Conservation (phyloP, 768 basidiomycete species). For the Lentinula lateritia region DNA sequence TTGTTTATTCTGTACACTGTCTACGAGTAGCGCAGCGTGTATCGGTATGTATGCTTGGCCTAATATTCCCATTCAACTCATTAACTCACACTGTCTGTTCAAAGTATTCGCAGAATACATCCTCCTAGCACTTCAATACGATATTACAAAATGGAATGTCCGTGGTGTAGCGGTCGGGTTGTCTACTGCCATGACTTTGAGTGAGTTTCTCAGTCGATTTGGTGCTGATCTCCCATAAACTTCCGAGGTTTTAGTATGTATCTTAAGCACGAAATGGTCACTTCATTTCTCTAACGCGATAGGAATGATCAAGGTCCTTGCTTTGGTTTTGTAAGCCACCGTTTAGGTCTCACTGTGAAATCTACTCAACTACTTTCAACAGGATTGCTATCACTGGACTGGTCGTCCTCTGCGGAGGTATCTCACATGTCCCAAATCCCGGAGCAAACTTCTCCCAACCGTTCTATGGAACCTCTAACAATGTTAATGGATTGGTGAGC, state of each 20-base stretch:
- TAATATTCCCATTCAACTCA: background rate
- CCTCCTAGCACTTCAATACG: background rate
- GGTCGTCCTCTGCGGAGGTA: conserved; percentile 26
- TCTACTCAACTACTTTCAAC: background rate
- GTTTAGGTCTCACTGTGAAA: background rate
- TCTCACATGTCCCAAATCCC: background rate
- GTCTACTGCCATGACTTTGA: background rate
- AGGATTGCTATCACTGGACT: conserved; percentile 43
- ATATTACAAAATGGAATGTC: background rate
- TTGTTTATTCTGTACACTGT: background rate
- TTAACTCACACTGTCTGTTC: background rate
- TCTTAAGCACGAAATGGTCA: conserved; percentile 33
- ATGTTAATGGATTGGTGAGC: conserved; percentile 7
- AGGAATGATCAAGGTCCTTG: conserved; percentile 49
- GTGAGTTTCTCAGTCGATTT: background rate
- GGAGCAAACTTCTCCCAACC: background rate
- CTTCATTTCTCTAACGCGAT: conserved; percentile 60
- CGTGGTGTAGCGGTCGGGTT: background rate
- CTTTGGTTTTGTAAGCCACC: conserved; percentile 28
- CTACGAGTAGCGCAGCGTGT: background rate
- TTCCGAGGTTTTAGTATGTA: background rate
- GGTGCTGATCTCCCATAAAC: background rate
- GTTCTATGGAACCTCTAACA: background rate
- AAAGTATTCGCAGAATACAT: background rate
- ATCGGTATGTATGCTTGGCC: background rate